Evolutionary conservation across 2,329 filamentous ascomycete species (phyloP).

Genomic region (Xylariaceae sp.): DNA sequence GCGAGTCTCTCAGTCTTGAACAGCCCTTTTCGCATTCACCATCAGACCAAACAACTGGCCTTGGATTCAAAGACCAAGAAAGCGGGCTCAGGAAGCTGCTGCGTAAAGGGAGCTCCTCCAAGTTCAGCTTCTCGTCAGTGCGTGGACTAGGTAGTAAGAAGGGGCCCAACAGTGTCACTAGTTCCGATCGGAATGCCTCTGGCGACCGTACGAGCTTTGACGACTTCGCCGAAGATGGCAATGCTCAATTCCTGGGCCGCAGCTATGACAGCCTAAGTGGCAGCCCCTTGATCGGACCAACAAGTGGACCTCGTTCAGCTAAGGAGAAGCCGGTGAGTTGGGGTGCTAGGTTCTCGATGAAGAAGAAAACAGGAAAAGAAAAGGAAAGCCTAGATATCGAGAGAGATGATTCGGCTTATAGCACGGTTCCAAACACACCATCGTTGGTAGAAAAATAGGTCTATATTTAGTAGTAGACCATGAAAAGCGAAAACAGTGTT

Average conservation of each 20-base stretch:
- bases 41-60: slow-evolving; percentile 55
- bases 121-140: slow-evolving; percentile 65
- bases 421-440: slow-evolving; percentile 24
- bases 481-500: too few species aligned
- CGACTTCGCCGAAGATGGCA: slow-evolving; percentile 54
- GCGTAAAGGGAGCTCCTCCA: slow-evolving; percentile 69
- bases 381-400: slow-evolving; percentile 63
- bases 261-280: slow-evolving; percentile 63
- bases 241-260: slow-evolving; percentile 47
- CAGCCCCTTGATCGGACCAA: slow-evolving; percentile 61
- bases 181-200: slow-evolving; percentile 63
- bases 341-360: slow-evolving; percentile 60
- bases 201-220: slow-evolving; percentile 65
- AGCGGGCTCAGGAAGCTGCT: slow-evolving; percentile 66
- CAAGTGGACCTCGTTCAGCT: slow-evolving; percentile 48
- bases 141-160: slow-evolving; percentile 61
- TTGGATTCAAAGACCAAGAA: slow-evolving; percentile 56
- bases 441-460: slow-evolving; percentile 32
- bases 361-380: slow-evolving; percentile 62
- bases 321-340: slow-evolving; percentile 56
- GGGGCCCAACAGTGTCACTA: slow-evolving; percentile 60
- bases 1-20: slow-evolving; percentile 63
- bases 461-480: slow-evolving; percentile 3
- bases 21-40: slow-evolving; percentile 61
- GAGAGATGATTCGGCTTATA: slow-evolving; percentile 40